Base-by-base conservation (phyloP, 805 yeast genomes). In the Saccharomycodes ludwigii region DNA sequence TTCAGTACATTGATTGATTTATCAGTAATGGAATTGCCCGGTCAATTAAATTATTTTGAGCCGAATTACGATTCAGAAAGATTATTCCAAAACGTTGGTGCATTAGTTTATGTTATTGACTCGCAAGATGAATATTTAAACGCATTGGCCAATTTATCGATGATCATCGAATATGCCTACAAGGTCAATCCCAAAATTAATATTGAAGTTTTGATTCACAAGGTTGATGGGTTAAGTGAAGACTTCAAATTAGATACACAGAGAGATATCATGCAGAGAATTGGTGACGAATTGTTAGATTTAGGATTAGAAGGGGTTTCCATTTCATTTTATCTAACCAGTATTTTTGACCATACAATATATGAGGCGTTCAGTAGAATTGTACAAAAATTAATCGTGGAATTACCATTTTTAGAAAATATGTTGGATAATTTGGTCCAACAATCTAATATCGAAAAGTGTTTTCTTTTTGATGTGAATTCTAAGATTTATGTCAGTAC, bases 401-500 rank as follows among this genome's bases (percentile, higher is more conserved):
- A 91, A 47, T 63, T 86, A 30, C 93, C 95, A 3, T 73, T 78
- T 20, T 61, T 91, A 40, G 97, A 91, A 43, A 84, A 82, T 50
- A 63, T 91, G 68, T 65, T 91, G 44, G 95, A 91, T 53, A 73
- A 83, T 41, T 61, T 91, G 38, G 86, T 88, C 41, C 85, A 82
- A 40, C 91, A 85, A 50, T 78, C 86, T 10, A 80, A 81, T 17
- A 79, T 91, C 39, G 98, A 91, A 42, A 91, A 91, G 59, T 88
- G 91, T 13, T 91, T 86, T 46, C 54, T 91, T 35, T 88, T 91
- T 47, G 98, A 91, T 50, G 73, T 88, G 17, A 81, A 82, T 47
- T 80, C 95, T 12, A 91, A 91, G 52, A 82, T 91, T 14, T 91
- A 88, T 50, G 85, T 88, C 30, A 95, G 96, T 4, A 88, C 97